Percentiles rank a stretch among this genome's conserved stretches.
Conservation (phyloP, 1,284 basidiomycete genomes). For the Cryptococcus jaspeensis region DNA sequence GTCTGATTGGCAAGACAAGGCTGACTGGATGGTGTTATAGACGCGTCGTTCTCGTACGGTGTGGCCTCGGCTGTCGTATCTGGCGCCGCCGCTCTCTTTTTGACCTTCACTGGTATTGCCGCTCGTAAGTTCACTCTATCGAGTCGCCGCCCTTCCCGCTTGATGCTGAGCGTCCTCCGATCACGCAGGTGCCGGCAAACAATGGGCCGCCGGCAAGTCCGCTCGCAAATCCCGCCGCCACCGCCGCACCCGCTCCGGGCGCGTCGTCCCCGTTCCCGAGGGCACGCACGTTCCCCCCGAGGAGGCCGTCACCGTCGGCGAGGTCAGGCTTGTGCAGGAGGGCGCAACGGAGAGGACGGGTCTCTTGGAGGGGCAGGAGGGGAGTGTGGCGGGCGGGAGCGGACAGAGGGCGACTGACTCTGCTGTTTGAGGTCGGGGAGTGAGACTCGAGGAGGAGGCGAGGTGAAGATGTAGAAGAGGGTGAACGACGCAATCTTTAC, state of each 20-base stretch:
- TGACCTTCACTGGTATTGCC: conserved; percentile 50
- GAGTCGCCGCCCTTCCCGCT: not conserved
- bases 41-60: conserved; percentile 45
- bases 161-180: too few relatives aligned
- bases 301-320: conserved; percentile 42
- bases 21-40: conserved; percentile 18
- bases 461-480: too few relatives aligned
- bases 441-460: too few relatives aligned
- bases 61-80: conserved; percentile 44
- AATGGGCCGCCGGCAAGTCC: conserved; percentile 50
- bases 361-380: conserved; percentile 31
- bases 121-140: conserved; percentile 30
- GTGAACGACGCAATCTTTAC: too few relatives aligned
- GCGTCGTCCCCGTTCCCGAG: conserved; percentile 44
- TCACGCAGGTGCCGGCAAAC: conserved; percentile 38
- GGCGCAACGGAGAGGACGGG: conserved; percentile 31
- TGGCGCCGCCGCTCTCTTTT: conserved; percentile 32
- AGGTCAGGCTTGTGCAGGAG: conserved; percentile 36
- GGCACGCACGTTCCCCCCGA: conserved; percentile 40
- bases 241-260: conserved; percentile 45
- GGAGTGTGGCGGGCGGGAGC: conserved; percentile 22
- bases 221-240: conserved; percentile 42
- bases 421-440: conserved; percentile 1
- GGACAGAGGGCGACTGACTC: conserved; percentile 25
- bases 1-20: not conserved